phyloP scores from a whole-genome alignment of 441 rosid species.

The Pelargonium australe region DNA sequence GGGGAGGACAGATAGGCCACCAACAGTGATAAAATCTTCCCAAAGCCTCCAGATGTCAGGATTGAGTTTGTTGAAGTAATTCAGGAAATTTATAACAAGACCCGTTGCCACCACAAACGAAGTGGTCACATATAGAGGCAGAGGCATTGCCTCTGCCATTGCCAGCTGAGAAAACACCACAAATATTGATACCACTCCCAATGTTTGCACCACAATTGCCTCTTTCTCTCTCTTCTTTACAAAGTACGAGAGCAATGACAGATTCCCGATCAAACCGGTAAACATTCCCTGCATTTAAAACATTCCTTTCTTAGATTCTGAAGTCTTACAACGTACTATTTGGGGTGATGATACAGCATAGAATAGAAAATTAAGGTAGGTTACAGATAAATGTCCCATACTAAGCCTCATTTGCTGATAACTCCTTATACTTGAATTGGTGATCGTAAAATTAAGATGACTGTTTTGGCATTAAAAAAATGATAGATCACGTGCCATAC shows the following conservation, averaged over 20 bases:
- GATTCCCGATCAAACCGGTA: constrained; percentile 80
- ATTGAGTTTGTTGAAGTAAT: constrained; percentile 48
- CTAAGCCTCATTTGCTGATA: no score
- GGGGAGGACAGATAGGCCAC: constrained; percentile 75
- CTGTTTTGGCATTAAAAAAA: no score
- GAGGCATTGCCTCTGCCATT: constrained; percentile 79
- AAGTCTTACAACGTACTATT: no score
- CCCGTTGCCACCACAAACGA: constrained; percentile 56
- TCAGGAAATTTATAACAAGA: constrained; percentile 45
- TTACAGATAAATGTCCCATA: no score
- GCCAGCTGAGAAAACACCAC: constrained; percentile 73
- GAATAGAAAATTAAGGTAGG: no score
- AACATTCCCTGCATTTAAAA: constrained; percentile 66
- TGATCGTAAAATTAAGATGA: no score
- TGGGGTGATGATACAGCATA: no score
- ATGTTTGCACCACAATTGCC: constrained; percentile 69
- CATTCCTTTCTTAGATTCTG: not conserved
- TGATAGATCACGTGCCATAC: no score
- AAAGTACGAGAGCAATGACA: constrained; percentile 78
- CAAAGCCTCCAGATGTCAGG: constrained; percentile 56
- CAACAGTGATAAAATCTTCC: constrained; percentile 79
- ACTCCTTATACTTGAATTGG: no score
- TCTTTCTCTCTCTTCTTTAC: constrained; percentile 74
- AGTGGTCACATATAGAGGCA: constrained; percentile 44
- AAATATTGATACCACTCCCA: constrained; percentile 60